Conservation (phyloP, 2,329 filamentous ascomycete genomes). For the Verticillium klebahnii region DNA sequence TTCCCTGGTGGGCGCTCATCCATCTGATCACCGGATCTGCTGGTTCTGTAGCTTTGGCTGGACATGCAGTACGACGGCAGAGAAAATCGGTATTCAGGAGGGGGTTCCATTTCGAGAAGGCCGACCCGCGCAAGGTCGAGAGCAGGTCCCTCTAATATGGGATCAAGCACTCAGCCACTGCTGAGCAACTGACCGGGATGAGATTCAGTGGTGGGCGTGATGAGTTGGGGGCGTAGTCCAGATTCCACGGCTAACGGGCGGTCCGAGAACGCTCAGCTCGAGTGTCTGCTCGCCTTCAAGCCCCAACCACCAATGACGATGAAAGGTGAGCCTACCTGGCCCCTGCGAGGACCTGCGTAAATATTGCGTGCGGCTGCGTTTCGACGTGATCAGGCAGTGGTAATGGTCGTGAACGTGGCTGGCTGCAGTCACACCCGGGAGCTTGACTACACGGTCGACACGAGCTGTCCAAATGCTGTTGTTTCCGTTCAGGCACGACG, state of each 20-base stretch:
- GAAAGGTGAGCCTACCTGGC: not conserved
- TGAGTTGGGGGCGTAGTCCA: not conserved
- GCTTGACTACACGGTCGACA: not conserved
- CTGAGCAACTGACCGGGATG: not conserved
- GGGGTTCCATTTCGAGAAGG: not conserved
- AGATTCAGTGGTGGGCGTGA: not conserved
- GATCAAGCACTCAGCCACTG: not conserved
- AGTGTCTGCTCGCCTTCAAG: not conserved
- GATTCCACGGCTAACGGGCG: not conserved
- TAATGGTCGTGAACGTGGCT: not conserved
- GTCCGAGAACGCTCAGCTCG: not conserved
- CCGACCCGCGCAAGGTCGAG: not conserved
- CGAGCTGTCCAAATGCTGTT: not conserved
- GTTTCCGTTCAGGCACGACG: not conserved
- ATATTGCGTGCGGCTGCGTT: not conserved
- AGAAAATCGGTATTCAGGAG: not conserved
- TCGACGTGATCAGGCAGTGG: not conserved
- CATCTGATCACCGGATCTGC: constrained; percentile 9
- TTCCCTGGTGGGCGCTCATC: constrained; percentile 19
- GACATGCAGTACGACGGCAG: not conserved
- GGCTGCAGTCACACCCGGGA: not conserved
- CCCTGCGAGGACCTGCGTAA: not conserved
- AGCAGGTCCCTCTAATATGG: not conserved
- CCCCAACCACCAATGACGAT: not conserved
- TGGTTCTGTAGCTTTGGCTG: not conserved